phyloP scores from a whole-genome alignment of 768 basidiomycete species.

The Calvatia gigantea region DNA sequence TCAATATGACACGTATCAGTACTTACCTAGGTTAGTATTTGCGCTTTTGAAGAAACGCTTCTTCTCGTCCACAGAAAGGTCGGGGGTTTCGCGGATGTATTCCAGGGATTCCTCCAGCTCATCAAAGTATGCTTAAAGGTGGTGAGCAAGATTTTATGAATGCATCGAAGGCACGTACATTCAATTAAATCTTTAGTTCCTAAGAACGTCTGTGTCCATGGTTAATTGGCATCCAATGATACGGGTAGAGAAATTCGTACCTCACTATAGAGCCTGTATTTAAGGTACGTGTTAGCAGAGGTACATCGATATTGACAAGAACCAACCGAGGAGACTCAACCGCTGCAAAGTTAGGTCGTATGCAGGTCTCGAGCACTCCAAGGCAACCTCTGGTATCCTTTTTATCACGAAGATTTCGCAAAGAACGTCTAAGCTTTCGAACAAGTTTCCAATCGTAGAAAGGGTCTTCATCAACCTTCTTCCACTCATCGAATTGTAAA shows the following conservation, averaged over 20 bases:
- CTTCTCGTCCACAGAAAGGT: constrained; percentile 84
- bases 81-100: constrained; percentile 70
- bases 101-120: constrained; percentile 76
- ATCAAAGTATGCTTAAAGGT: constrained; percentile 63
- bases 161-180: constrained; percentile 37
- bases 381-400: constrained; percentile 84
- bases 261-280: constrained; percentile 80
- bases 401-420: constrained; percentile 65
- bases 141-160: constrained; percentile 7
- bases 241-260: constrained; percentile 46
- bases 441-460: constrained; percentile 93
- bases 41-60: constrained; percentile 86
- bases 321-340: constrained; percentile 75
- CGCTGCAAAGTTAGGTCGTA: constrained; percentile 91
- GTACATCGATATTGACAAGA: background rate
- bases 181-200: constrained; percentile 92
- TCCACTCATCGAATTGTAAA: constrained; percentile 89
- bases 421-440: constrained; percentile 73
- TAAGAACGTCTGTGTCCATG: constrained; percentile 65
- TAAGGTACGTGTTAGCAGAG: background rate
- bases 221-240: constrained; percentile 14
- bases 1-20: background rate
- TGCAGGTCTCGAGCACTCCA: constrained; percentile 87
- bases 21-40: constrained; percentile 78
- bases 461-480: constrained; percentile 77